Base-by-base conservation (phyloP, 345 rosid species). In the Populus alba region DNA sequence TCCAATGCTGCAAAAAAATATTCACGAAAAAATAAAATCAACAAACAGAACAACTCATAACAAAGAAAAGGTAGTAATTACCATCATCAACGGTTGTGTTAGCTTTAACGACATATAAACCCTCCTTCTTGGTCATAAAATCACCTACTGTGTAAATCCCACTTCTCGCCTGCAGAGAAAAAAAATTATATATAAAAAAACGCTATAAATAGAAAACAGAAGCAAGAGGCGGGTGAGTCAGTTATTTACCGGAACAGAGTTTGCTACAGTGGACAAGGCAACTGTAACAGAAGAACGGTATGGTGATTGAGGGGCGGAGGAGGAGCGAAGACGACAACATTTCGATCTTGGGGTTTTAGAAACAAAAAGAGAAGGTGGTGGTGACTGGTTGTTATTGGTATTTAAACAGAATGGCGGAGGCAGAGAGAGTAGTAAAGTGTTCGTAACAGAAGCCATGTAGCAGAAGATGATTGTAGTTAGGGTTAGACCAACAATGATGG, bases 61-160 rank as follows among this genome's bases (percentile, higher is more conserved):
- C 23, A n/a, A 76, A 20, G 76, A 66, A 76, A 16, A 55, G 4
- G 33, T 18, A 43, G 4, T 20, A 71, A 71, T 51, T 72, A 94
- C 95, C 98, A 83, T 92, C 92, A 77, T 94, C 98, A 29, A 92
- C 97, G 67, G 92, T 87, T 41, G 98, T 91, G 6, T 85, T 85
- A 35, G 97, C 87, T 83, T 93, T 95, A 31, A 89, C 95, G 37
- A 89, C 97, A 71, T 83, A 91, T 84, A 95, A 80, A 37, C 88
- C 90, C 47, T 91, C 94, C 79, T 90, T 92, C 79, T 71, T 88
- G 0, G 98, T 95, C 99, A 93, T 92, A 77, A 92, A 92, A 80
- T 95, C 95, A 71, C 95, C 97, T 76, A 95, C 98, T 18, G 89
- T 90, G 76, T 91, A 89, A 66, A 87, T 73, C 63, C 87, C 91